These are phyloP conservation scores for Colletotrichum camelliae DNA, from an alignment of 2,329 filamentous ascomycete species.

Conservation along the genomic window DNA sequence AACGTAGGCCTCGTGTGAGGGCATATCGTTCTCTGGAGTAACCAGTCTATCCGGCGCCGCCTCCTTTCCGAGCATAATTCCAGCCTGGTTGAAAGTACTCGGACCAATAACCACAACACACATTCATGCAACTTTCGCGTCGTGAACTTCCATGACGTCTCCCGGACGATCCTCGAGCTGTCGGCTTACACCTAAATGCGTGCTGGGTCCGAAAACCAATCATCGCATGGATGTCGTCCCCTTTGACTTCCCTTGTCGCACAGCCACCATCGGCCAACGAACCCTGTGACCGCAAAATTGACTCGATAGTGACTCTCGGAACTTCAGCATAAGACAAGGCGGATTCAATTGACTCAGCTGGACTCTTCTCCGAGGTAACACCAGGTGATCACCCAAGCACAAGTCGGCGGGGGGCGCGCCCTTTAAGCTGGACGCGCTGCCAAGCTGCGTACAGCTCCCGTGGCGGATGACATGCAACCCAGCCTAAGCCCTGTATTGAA, in stretches of 20 bases:
- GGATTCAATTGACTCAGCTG: not conserved
- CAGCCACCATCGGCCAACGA: rapidly evolving
- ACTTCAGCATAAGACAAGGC: not conserved
- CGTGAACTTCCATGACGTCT: no score
- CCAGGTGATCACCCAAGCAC: not conserved
- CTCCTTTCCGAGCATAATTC: not conserved
- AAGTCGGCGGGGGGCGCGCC: not conserved
- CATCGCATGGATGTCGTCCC: not conserved
- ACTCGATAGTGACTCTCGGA: not conserved
- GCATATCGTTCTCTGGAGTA: not conserved
- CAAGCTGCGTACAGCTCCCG: not conserved
- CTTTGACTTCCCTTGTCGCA: not conserved
- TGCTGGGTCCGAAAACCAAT: not conserved
- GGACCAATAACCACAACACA: not conserved
- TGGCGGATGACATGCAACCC: not conserved
- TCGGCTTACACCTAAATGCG: no score
- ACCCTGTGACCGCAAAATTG: not conserved
- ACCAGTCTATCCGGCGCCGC: not conserved
- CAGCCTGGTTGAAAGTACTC: not conserved
- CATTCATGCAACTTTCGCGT: no score
- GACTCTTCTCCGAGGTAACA: not conserved
- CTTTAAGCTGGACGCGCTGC: not conserved
- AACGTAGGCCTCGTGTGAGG: not conserved
- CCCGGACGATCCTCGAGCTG: no score
- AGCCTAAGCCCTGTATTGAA: not conserved